Base-by-base conservation (phyloP, 192 early-diverging fungal genomes). In the Umbelopsis sp. region DNA sequence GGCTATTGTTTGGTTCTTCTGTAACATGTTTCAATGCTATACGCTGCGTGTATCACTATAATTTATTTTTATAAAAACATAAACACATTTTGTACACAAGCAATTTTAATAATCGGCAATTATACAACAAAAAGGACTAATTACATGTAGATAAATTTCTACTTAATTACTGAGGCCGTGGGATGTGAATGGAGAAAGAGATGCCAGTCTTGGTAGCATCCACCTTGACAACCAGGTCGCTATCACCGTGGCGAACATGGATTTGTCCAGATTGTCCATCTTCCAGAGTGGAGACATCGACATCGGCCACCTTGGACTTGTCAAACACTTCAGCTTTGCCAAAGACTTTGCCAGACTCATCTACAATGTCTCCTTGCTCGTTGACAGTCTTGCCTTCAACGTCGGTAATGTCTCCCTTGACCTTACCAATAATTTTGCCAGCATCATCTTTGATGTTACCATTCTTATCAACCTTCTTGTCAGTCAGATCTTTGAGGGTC, bases 351-450 rank as follows among this genome's bases (percentile, higher is more conserved):
- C 52, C 52, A 29, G 52, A 21, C 5, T 54, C 52, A 20, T 54
- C 52, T 8, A 54, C 52, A 68, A 24, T 41, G 45, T 68, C 45
- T n/a, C 67, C 38, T n/a, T 44, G 17, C n/a, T 68, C 38, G 45
- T 68, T 44, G 25, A 68, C 25, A 44, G 43, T 43, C 32, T 68
- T 43, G 38, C 22, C 67, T 66, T 38, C 67, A 1, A 68, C 32
- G 34, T 68, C 45, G 65, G 32, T 31, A 66, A 66, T 21, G 20
- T 20, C 52, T 54, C 52, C 52, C 21, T 21, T 54, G 21, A 54
- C 52, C 52, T 54, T 54, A 29, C 52, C 52, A 29, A 54, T 21
- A 54, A 54, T 54, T 6, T 54, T 54, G 52, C 20, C 52, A 54
- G 52, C 52, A 29, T 54, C 52, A 54, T 54, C 52, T 21, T 25